phyloP scores from a whole-genome alignment of 257 asterid species.

The Thymus quinquecostatus region DNA sequence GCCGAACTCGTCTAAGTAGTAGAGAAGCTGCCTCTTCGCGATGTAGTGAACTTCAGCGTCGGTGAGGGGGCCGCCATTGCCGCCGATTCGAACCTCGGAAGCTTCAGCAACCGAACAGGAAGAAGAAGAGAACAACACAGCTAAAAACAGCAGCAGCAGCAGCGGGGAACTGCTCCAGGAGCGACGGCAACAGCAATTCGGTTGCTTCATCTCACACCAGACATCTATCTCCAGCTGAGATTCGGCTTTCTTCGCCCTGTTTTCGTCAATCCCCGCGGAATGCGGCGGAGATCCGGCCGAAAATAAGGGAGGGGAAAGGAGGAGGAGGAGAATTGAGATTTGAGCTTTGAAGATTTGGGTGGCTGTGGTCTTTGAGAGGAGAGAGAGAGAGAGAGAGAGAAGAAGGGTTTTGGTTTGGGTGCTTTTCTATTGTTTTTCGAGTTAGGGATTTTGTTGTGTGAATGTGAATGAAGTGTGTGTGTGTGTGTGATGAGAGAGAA shows the following conservation, averaged over 20 bases:
- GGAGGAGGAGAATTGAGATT: constrained; percentile 11
- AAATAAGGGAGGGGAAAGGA: background rate
- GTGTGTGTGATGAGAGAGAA: constrained; percentile 26
- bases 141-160: constrained; percentile 30
- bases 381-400: constrained; percentile 14
- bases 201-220: constrained; percentile 79
- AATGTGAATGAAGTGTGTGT: constrained; percentile 29
- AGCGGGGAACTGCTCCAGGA: constrained; percentile 26
- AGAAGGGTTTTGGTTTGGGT: background rate
- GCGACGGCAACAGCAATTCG: constrained; percentile 24
- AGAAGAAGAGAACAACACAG: constrained; percentile 21
- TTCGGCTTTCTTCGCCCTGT: background rate
- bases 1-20: constrained; percentile 77
- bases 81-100: constrained; percentile 28
- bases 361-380: constrained; percentile 33
- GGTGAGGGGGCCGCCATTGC: constrained; percentile 64
- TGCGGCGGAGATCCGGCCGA: constrained; percentile 37
- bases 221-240: constrained; percentile 63
- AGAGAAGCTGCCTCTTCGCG: constrained; percentile 66
- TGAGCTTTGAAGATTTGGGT: constrained; percentile 34
- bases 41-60: constrained; percentile 60
- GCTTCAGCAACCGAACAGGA: constrained; percentile 29
- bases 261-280: background rate
- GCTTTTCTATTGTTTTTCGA: constrained; percentile 9
- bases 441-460: constrained; percentile 46